phyloP scores from a whole-genome alignment of 2,329 filamentous ascomycete species.

The Cladophialophora psammophila region DNA sequence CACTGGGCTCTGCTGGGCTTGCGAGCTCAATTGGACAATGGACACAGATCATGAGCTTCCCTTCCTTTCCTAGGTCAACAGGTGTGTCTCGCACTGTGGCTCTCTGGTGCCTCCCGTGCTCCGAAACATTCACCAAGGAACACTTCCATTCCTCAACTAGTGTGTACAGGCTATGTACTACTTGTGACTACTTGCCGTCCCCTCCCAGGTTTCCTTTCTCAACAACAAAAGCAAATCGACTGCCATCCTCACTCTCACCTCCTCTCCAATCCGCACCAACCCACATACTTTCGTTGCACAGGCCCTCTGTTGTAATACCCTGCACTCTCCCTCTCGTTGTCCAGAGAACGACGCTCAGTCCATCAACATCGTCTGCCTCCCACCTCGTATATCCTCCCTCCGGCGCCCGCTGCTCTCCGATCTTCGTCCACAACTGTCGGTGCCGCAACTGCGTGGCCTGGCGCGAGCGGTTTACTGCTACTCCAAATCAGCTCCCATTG shows the following conservation, averaged over 20 bases:
- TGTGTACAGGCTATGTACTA: background rate
- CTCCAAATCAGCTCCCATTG: conserved; percentile 11
- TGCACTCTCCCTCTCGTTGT: conserved; percentile 12
- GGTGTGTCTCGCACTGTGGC: background rate
- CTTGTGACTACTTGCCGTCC: conserved; percentile 2
- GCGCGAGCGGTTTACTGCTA: conserved; percentile 13
- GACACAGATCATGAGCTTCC: conserved; percentile 1
- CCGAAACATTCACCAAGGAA: conserved; percentile 5
- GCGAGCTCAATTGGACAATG: conserved; percentile 4
- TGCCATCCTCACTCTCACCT: conserved; percentile 12
- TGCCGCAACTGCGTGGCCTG: conserved; percentile 14
- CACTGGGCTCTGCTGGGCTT: background rate
- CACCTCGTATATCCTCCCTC: background rate
- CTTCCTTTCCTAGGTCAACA: too few relatives aligned
- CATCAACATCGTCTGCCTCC: background rate
- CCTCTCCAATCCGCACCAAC: conserved; percentile 13
- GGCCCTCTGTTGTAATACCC: conserved; percentile 20
- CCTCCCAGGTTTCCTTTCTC: conserved; percentile 7
- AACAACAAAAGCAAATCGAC: background rate
- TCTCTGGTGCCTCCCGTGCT: background rate
- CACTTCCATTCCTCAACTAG: conserved; percentile 2
- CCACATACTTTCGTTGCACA: conserved; percentile 27
- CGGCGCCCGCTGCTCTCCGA: conserved; percentile 6
- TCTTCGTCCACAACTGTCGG: background rate
- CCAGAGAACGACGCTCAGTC: conserved; percentile 5